A percentile compares a stretch with the other conserved stretches of the same genome.
These are phyloP conservation scores for Acephala macrosclerotiorum DNA, from an alignment of 2,329 filamentous ascomycete species.

Conservation along the genomic window DNA sequence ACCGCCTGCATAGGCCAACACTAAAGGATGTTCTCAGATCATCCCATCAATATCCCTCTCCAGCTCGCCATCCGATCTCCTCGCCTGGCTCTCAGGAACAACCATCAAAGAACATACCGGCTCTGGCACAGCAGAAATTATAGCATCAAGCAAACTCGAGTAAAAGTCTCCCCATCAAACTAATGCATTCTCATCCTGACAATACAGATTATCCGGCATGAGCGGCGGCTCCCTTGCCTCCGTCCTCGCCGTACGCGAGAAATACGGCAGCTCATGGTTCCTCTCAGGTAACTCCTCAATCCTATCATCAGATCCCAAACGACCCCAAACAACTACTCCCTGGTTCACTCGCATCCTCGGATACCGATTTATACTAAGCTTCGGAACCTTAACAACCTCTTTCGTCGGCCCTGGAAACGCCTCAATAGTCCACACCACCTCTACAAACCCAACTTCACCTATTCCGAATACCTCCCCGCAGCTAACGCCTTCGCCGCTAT, in stretches of 20 bases:
- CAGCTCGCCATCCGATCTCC: slow-evolving; percentile 5
- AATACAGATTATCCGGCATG: background rate
- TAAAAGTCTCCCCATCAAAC: background rate
- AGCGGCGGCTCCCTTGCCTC: background rate
- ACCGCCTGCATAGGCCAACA: background rate
- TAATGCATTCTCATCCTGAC: background rate
- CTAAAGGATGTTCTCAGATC: background rate
- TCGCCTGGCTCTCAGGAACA: background rate
- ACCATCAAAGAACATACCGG: background rate
- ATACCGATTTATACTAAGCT: no score
- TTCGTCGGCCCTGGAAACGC: background rate
- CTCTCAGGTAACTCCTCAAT: background rate
- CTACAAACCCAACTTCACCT: background rate
- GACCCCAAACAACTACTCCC: background rate
- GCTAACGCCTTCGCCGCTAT: background rate
- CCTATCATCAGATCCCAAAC: background rate
- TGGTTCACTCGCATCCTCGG: background rate
- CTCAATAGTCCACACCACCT: background rate
- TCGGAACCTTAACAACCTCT: background rate
- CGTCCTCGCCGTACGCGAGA: background rate
- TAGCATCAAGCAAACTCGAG: background rate
- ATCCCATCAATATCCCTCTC: background rate
- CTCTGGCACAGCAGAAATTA: background rate
- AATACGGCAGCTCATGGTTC: slow-evolving; percentile 1
- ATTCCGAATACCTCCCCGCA: background rate